phyloP scores from a whole-genome alignment of 805 yeast genomes.

The Jamesozyma gamospora region DNA sequence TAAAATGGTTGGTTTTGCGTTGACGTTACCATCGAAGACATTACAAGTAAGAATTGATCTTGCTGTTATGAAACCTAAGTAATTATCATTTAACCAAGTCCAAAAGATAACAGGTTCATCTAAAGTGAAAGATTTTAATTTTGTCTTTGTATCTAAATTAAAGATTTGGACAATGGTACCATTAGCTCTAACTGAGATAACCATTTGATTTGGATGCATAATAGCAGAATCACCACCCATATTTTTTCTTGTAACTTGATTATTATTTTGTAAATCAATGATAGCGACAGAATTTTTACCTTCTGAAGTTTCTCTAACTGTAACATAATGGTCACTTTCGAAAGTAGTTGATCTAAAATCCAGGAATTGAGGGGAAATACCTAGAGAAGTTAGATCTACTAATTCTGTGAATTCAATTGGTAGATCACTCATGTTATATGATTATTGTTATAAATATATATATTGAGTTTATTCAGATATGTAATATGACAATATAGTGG shows the following conservation, averaged over 20 bases:
- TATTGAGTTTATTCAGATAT: too few relatives aligned
- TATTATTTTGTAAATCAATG: slow-evolving; percentile 70
- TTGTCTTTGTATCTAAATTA: slow-evolving; percentile 76
- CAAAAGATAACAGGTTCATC: slow-evolving; percentile 87
- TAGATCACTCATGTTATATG: slow-evolving; percentile 45
- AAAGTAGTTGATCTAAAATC: slow-evolving; percentile 91
- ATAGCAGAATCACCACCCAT: slow-evolving; percentile 98
- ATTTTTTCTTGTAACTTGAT: slow-evolving; percentile 74
- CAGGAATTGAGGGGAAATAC: slow-evolving; percentile 74
- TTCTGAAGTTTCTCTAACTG: slow-evolving; percentile 53
- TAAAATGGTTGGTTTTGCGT: slow-evolving; percentile 67
- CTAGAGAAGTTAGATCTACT: slow-evolving; percentile 76
- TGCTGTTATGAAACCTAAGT: slow-evolving; percentile 78
- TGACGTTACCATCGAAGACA: slow-evolving; percentile 68
- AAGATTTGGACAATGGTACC: slow-evolving; percentile 94
- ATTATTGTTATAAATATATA: background rate
- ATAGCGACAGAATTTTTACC: slow-evolving; percentile 81
- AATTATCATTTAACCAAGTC: slow-evolving; percentile 76
- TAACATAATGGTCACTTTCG: slow-evolving; percentile 85
- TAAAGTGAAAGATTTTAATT: slow-evolving; percentile 78
- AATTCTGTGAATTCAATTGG: slow-evolving; percentile 97
- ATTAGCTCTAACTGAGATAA: slow-evolving; percentile 88
- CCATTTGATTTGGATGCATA: slow-evolving; percentile 84
- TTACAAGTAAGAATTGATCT: slow-evolving; percentile 70
- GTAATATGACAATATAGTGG: too few relatives aligned